Evolutionary conservation across 2,329 filamentous ascomycete genomes (phyloP).

Genomic region (Thielaviopsis populi): DNA sequence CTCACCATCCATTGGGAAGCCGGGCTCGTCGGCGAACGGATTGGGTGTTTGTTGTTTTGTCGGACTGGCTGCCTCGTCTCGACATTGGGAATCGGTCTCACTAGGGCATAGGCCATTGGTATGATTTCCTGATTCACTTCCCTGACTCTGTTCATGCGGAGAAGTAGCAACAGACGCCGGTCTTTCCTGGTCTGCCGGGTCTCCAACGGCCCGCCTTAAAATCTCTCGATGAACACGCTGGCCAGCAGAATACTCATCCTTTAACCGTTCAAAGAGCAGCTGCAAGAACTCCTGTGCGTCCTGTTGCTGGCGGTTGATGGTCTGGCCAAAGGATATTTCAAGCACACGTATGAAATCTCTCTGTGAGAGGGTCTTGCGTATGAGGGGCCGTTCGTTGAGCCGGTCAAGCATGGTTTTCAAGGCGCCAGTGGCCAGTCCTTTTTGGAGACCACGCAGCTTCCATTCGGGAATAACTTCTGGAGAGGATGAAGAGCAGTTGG

Average conservation of each 20-base stretch:
- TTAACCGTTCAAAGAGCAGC: slow-evolving; percentile 77
- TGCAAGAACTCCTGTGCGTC: slow-evolving; percentile 97
- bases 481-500: not conserved
- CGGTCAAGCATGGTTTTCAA: slow-evolving; percentile 86
- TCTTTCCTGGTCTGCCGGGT: slow-evolving; percentile 1
- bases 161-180: too few relatives aligned
- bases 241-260: slow-evolving; percentile 86
- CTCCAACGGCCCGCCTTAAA: slow-evolving; percentile 6
- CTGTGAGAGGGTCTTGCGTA: slow-evolving; percentile 85
- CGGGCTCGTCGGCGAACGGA: slow-evolving; percentile 36
- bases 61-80: not conserved
- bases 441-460: slow-evolving; percentile 56
- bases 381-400: slow-evolving; percentile 84
- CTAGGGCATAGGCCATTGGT: not conserved
- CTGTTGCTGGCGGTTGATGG: slow-evolving; percentile 88
- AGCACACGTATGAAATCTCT: slow-evolving; percentile 69
- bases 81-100: slow-evolving; percentile 14
- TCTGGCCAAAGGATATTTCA: slow-evolving; percentile 73
- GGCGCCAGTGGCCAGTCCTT: slow-evolving; percentile 68
- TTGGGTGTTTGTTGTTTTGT: not conserved
- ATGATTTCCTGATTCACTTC: not conserved
- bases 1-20: slow-evolving; percentile 83
- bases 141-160: too few relatives aligned
- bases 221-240: slow-evolving; percentile 38
- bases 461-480: slow-evolving; percentile 33